phyloP scores from a whole-genome alignment of 2,329 filamentous ascomycete genomes.

The Ophioceras dolichostomum region DNA sequence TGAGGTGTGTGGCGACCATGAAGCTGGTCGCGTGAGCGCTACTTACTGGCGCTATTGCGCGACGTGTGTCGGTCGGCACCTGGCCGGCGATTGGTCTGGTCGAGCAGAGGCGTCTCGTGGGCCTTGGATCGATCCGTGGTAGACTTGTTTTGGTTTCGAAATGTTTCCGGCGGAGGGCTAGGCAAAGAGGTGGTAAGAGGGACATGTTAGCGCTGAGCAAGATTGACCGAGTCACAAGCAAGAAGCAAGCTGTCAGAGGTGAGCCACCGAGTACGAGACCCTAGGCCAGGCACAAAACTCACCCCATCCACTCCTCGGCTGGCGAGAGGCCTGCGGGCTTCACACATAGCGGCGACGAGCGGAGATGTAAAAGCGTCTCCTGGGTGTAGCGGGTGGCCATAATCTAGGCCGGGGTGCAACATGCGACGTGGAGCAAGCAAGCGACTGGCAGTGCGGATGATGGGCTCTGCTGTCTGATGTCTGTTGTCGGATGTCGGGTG shows the following conservation, averaged over 20 bases:
- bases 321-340: slow-evolving; percentile 73
- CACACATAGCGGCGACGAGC: slow-evolving; percentile 69
- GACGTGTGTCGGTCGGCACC: slow-evolving; percentile 40
- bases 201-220: no score
- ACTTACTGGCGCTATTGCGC: slow-evolving; percentile 45
- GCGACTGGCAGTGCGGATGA: no score
- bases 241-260: no score
- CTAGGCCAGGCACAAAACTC: slow-evolving; percentile 22
- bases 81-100: slow-evolving; percentile 38
- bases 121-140: slow-evolving; percentile 29
- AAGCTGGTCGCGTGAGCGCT: no score
- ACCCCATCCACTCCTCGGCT: slow-evolving; percentile 96
- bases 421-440: no score
- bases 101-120: slow-evolving; percentile 30
- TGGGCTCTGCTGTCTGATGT: no score
- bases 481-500: no score
- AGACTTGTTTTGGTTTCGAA: slow-evolving; percentile 30
- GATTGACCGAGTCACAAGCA: no score
- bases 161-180: slow-evolving; percentile 32
- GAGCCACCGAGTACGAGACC: no score
- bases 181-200: no score
- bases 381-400: slow-evolving; percentile 59
- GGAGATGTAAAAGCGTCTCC: slow-evolving; percentile 64
- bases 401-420: slow-evolving; percentile 3
- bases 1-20: no score